Evolutionary conservation across 2,329 filamentous ascomycete genomes (phyloP).

Genomic region (Podosphaera aphanis): DNA sequence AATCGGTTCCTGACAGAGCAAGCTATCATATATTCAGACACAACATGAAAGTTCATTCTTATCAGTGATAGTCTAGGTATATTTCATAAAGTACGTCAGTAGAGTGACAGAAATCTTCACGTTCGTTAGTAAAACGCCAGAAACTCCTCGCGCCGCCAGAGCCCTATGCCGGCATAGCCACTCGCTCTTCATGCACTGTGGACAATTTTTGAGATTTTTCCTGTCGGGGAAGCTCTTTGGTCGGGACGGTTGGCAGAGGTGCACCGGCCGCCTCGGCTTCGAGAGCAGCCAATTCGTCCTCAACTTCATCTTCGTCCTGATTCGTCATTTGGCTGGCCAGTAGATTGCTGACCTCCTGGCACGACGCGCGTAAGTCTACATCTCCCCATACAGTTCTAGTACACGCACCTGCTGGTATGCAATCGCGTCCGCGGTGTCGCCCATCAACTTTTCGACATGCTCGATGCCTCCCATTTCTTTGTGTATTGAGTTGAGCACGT

Average conservation of each 20-base stretch:
- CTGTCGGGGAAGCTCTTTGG: constrained; percentile 8
- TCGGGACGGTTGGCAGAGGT: constrained; percentile 14
- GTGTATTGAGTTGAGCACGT: constrained; percentile 75
- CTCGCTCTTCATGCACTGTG: constrained; percentile 7
- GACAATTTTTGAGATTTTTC: constrained; percentile 12
- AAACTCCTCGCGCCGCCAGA: constrained; percentile 7
- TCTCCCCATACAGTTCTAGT: not conserved
- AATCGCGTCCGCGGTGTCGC: constrained; percentile 69
- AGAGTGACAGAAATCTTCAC: not conserved
- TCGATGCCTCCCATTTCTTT: constrained; percentile 90
- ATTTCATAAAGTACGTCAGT: too few species aligned
- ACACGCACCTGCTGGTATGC: constrained; percentile 65
- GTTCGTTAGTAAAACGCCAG: constrained; percentile 9
- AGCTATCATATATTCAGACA: too few species aligned
- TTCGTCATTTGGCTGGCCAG: constrained; percentile 72
- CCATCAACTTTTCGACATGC: constrained; percentile 84
- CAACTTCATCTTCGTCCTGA: constrained; percentile 91
- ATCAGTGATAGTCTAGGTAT: too few species aligned
- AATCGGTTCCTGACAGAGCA: too few species aligned
- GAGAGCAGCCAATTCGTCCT: constrained; percentile 74
- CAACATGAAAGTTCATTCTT: too few species aligned
- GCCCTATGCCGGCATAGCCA: constrained; percentile 14
- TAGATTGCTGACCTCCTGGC: constrained; percentile 76
- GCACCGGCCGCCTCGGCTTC: constrained; percentile 31
- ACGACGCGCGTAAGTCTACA: constrained; percentile 2